Percentiles rank a stretch among this genome's conserved stretches.
Conservation (phyloP, 2,329 filamentous ascomycete genomes). For the Lachnellula suecica region DNA sequence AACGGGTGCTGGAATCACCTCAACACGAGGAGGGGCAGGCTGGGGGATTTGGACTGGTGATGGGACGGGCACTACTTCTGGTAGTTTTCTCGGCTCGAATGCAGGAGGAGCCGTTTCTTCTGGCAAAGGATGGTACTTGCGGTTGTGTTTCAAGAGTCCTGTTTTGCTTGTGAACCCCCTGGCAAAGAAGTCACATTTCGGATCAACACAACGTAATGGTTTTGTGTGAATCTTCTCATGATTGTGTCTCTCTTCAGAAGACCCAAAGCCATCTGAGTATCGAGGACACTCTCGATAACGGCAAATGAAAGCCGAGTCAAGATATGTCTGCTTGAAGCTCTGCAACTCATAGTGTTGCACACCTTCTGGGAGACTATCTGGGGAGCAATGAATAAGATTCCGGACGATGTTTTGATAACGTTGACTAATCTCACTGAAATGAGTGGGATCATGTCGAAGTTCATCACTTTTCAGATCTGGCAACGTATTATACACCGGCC, state of each 20-base stretch:
- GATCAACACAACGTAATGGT: constrained; percentile 10
- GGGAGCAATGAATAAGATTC: not conserved
- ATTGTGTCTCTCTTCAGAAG: constrained; percentile 1
- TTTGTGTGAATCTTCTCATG: constrained; percentile 11
- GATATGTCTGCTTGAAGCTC: constrained; percentile 9
- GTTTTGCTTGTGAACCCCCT: constrained; percentile 8
- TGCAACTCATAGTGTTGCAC: not conserved
- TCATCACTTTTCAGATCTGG: constrained; percentile 9
- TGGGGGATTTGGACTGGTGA: too few relatives aligned
- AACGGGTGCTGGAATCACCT: not conserved
- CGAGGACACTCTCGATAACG: constrained; percentile 11
- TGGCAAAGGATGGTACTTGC: constrained; percentile 9
- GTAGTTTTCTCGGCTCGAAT: constrained; percentile 5
- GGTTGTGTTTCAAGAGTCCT: constrained; percentile 9
- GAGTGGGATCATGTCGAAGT: constrained; percentile 10
- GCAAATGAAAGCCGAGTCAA: constrained; percentile 13
- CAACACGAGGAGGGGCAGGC: too few relatives aligned
- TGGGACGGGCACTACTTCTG: not conserved
- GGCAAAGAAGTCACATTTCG: constrained; percentile 5
- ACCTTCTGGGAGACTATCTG: not conserved
- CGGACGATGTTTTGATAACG: constrained; percentile 10
- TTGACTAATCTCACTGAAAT: constrained; percentile 11
- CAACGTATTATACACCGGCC: not conserved
- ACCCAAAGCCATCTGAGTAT: constrained; percentile 9
- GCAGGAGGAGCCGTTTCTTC: constrained; percentile 8